Evolutionary conservation across 2,329 filamentous ascomycete genomes (phyloP), one percentile per base, ranked within the genome.

Genomic region (Leptodontidium sp.): DNA sequence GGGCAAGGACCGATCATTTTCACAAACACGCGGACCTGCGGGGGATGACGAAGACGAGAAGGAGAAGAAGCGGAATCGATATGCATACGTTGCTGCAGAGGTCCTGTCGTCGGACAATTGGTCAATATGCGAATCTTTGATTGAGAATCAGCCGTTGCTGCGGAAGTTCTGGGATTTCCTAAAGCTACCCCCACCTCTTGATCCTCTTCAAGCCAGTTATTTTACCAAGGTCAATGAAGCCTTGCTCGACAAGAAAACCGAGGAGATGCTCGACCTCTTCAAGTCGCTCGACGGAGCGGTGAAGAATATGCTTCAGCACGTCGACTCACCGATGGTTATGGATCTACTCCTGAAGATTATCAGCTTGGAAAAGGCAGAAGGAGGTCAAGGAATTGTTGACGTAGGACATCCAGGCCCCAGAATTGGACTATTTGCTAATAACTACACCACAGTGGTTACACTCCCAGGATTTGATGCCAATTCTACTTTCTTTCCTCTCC

Each of bases 201-300:
- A 98, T 79, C 92, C 95, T 47, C 86, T 98, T 6, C 95, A 98
- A 81, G 95, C 96, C 21, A 94, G 94, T 77, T 99, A 99, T 80
- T 99, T 99, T 79, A 98, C 95, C 66, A 99, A 98, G 79, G 94
- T 99, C 78, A 98, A 98, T 80, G 96, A 99, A 82, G 92, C 93
- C n/a, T 83, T 99, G 24, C 91, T 99, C 66, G 96, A 98, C 80
- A 97, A 96, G 82, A 98, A 98, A 86, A 98, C 97, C 6, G 93
- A 97, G 77, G 95, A 98, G 72, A 99, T 98, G 95, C 85, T 98
- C 73, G 89, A 91, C 21, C 90, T 99, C 70, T 89, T 99, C 80
- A 97, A 94, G 79, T 91, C 89, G 1, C 82, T 97, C 61, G 91
- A 96, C 43, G 88, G 91, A 64, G 92, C 96, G 50, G 89, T 99